Base-by-base conservation (phyloP, 768 basidiomycete species). In the Sistotremastrum niveocremeum region DNA sequence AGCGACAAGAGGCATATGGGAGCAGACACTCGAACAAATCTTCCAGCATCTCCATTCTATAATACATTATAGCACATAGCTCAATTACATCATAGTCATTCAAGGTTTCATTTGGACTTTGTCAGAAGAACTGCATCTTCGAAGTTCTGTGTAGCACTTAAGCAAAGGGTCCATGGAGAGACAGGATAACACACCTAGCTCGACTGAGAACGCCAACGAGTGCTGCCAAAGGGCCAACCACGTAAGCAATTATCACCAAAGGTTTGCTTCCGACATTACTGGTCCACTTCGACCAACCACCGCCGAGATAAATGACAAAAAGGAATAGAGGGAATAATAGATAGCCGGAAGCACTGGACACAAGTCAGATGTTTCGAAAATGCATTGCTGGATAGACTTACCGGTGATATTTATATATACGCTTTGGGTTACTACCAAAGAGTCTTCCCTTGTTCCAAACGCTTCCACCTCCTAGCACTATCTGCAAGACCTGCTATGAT, bases 331-430 rank as follows among this genome's bases (percentile, higher is more conserved):
- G 69, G 45, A 84, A 74, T 7, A 89, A 59, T 11, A 79, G 41
- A 52, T 90, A 90, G 6, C 88, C 88, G 0, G 82, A 85, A 11
- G 81, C 50, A 51, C 84, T 81, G 52, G 30, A 40, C 44, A 42
- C 33, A 45, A 35, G 50, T 37, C 45, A 32, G 29, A 33, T 29
- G 11, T 28, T 11, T 33, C 39, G 40, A 34, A 48, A 32, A 33
- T 43, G 44, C 10, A 39, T n/a, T 28, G 41, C 45, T 31, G n/a
- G n/a, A 29, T 31, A 32, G 40, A 11, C 60, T 37, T 49, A 78
- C 81, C 87, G 66, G 55, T 91, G 87, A 52, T 85, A 89, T 58
- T 88, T 90, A 81, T 86, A 90, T 12, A 88, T 48, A 1, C 65
- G 58, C 59, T 84, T 89, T 9, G 85, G 84, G 57, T 74, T 79